Conservation (phyloP, 2,329 filamentous ascomycete species). For the Knoxdaviesia proteae region DNA sequence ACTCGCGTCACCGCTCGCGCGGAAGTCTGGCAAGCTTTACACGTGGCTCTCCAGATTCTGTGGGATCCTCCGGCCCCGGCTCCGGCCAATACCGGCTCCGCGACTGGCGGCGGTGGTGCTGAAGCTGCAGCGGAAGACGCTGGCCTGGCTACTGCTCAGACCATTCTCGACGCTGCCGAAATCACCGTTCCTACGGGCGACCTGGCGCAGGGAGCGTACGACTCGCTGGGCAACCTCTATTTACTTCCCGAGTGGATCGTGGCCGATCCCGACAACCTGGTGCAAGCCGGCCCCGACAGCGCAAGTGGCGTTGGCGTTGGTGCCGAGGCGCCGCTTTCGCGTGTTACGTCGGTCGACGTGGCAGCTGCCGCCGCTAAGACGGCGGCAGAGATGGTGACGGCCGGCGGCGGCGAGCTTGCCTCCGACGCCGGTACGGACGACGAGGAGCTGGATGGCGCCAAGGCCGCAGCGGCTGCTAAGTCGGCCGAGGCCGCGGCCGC, state of each 20-base stretch:
- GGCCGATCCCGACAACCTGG: constrained; percentile 37
- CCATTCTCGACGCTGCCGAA: constrained; percentile 57
- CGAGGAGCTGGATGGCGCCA: constrained; percentile 19
- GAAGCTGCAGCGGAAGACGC: constrained; percentile 9
- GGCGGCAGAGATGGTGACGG: constrained; percentile 21
- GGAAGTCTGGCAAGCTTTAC: constrained; percentile 66
- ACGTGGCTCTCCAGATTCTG: constrained; percentile 45
- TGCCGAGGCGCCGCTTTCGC: too few species aligned
- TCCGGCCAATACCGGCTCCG: too few species aligned
- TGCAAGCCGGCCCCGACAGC: too few species aligned
- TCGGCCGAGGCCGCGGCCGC: constrained; percentile 15
- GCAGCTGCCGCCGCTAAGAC: too few species aligned
- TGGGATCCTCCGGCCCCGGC: constrained; percentile 22
- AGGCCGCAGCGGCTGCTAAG: constrained; percentile 9
- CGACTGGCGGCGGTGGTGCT: constrained; percentile 5
- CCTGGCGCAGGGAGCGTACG: constrained; percentile 51
- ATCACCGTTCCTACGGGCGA: constrained; percentile 56
- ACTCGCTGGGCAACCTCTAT: constrained; percentile 50
- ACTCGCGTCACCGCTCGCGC: constrained; percentile 58
- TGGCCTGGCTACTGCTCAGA: constrained; percentile 47
- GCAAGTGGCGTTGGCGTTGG: too few species aligned
- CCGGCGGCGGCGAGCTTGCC: constrained; percentile 16
- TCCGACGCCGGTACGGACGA: constrained; percentile 13
- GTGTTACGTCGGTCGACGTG: too few species aligned
- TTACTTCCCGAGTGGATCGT: constrained; percentile 47